These are phyloP conservation scores for Bryoglossum gracile DNA, from an alignment of 495 filamentous ascomycete genomes.

Conservation along the genomic window DNA sequence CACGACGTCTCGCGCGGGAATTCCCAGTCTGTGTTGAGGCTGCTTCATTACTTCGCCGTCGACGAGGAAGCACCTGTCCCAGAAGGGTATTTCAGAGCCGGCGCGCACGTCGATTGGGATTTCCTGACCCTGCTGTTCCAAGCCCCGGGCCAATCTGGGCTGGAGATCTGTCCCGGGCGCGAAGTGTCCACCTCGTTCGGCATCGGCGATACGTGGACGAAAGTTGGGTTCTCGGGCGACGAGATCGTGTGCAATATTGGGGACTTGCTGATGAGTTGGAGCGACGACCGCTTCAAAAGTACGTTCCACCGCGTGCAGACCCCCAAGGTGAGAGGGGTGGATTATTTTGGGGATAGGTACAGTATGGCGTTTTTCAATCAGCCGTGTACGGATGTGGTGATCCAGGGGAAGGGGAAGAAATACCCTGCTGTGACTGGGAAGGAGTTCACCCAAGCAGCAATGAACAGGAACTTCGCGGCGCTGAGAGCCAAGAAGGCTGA, in stretches of 20 bases:
- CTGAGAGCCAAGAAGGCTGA: constrained; percentile 32
- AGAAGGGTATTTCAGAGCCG: constrained; percentile 51
- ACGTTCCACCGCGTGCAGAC: constrained; percentile 57
- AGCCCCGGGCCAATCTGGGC: constrained; percentile 50
- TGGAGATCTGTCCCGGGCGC: constrained; percentile 60
- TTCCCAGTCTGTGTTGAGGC: constrained; percentile 48
- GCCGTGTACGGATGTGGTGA: constrained; percentile 49
- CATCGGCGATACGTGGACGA: constrained; percentile 54
- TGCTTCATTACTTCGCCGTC: constrained; percentile 49
- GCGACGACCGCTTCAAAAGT: constrained; percentile 61
- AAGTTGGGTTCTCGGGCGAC: constrained; percentile 46
- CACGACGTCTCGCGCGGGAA: constrained; percentile 43
- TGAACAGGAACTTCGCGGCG: constrained; percentile 50
- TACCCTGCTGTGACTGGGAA: constrained; percentile 52
- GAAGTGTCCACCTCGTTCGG: constrained; percentile 54
- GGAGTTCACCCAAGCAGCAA: constrained; percentile 50
- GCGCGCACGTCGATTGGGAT: constrained; percentile 59
- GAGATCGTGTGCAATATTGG: constrained; percentile 64
- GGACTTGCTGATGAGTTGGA: constrained; percentile 63
- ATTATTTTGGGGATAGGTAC: constrained; percentile 53
- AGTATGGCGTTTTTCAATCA: constrained; percentile 64
- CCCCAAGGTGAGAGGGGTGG: constrained; percentile 38
- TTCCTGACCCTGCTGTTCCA: constrained; percentile 62
- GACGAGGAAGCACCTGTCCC: constrained; percentile 28
- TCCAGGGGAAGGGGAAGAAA: constrained; percentile 54